Conservation (phyloP, 2,329 filamentous ascomycete species). For the Chalaropsis ovoidea region DNA sequence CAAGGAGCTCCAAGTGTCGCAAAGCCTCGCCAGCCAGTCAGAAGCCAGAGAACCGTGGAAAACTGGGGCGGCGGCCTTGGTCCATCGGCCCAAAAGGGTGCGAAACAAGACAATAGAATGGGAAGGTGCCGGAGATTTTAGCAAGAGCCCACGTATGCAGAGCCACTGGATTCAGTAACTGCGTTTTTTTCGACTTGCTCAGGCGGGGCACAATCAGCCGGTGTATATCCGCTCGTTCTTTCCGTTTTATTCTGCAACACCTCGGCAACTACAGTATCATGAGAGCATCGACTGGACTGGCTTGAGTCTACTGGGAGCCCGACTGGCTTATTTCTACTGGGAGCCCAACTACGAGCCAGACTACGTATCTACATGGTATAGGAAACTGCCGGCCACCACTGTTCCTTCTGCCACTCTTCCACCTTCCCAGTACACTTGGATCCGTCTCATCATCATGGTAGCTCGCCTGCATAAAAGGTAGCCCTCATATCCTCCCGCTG, state of each 20-base stretch:
- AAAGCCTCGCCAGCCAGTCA: slow-evolving; percentile 4
- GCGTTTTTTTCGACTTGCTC: neutral
- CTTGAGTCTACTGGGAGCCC: neutral
- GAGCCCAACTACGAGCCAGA: neutral
- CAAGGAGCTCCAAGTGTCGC: slow-evolving; percentile 11
- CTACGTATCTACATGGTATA: neutral
- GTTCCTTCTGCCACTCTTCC: neutral
- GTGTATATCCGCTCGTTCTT: neutral
- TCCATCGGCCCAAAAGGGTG: neutral
- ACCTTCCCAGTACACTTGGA: neutral
- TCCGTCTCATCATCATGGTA: neutral
- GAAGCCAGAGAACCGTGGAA: neutral
- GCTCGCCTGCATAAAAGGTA: neutral
- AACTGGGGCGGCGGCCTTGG: neutral
- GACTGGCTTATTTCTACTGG: neutral
- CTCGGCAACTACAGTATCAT: too few relatives aligned
- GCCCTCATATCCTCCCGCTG: neutral
- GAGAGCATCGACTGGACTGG: too few relatives aligned
- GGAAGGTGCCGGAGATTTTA: slow-evolving; percentile 7
- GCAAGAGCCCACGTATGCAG: neutral
- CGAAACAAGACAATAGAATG: slow-evolving; percentile 1
- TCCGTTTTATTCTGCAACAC: neutral
- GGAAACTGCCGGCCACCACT: neutral
- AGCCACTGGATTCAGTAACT: neutral
- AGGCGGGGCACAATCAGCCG: neutral